Base-by-base conservation (phyloP, 1,284 basidiomycete genomes). In the Cystobasidium sp. region DNA sequence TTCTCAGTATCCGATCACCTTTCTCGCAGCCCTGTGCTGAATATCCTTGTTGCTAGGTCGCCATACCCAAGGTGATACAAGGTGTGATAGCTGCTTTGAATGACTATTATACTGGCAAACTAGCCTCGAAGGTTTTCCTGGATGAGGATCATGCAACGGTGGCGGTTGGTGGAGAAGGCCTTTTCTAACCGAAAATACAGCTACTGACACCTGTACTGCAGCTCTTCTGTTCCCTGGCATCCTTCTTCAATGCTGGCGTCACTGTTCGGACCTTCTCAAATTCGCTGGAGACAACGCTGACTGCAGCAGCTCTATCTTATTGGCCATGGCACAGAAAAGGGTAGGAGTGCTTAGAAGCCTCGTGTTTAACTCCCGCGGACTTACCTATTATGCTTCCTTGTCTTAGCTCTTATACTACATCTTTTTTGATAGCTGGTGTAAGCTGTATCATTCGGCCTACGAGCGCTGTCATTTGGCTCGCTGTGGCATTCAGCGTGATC, bases 231-330 rank as follows among this genome's bases (percentile, higher is more conserved):
- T 96, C 93, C 9, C 81, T 94, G 52, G 88, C 90, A 0, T 96
- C 92, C 0, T 88, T 96, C 78, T 99, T 97, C 84, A 88, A 96
- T 80, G 88, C 88, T 0, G 86, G 96, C 68, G 88, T 93, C 0
- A 85, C 97, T 12, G 91, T 93, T 5, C 87, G 97, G 22, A 93
- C 94, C 0, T 85, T 99, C 49, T 96, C 94, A 16, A 99, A 98
- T 81, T 95, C 94, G 6, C 84, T 94, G 22, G 97, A 99, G 81
- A 94, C 94, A 0, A 88, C 92, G 0, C 82, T 99, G 52, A 92
- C 91, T 0, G 89, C 89, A 0, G 83, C 91, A 47, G 94, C 94
- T 0, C 85, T 97, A 64, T 86, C 85, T 31, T 88, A 87, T 80
- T 98, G 92, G 84, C 94, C 86, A 0, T 82, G 83, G 59, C 75